Conservation (phyloP, 2,329 filamentous ascomycete genomes). For the Xenoacremonium recifei region DNA sequence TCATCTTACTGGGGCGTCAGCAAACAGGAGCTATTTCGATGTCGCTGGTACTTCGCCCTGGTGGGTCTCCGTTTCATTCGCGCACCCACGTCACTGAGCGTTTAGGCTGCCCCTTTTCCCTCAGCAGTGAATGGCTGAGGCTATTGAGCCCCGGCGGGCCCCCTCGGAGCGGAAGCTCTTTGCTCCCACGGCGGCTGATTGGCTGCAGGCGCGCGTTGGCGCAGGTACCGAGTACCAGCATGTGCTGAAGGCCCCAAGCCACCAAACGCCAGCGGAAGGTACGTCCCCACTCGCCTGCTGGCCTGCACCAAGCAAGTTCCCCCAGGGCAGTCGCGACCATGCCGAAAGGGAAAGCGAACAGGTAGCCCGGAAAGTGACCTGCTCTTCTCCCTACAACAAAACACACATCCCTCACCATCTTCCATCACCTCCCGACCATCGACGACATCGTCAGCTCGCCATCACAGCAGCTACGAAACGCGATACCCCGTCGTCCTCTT, state of each 20-base stretch:
- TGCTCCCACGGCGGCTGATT: constrained; percentile 14
- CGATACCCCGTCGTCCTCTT: constrained; percentile 17
- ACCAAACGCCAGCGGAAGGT: constrained; percentile 7
- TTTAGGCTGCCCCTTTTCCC: constrained; percentile 12
- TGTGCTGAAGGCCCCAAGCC: too few species aligned
- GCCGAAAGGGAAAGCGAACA: constrained; percentile 31
- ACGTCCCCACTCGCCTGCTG: constrained; percentile 4
- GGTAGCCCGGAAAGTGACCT: constrained; percentile 32
- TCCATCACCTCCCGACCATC: constrained; percentile 17
- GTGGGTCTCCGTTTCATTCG: too few species aligned
- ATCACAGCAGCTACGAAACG: constrained; percentile 24
- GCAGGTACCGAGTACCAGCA: constrained; percentile 5
- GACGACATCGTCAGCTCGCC: constrained; percentile 23
- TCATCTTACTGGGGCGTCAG: too few species aligned
- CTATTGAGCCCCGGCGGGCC: too few species aligned
- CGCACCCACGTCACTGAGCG: constrained; percentile 2
- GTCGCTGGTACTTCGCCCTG: too few species aligned
- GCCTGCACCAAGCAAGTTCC: too few species aligned
- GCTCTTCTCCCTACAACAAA: constrained; percentile 25
- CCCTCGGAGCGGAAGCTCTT: constrained; percentile 19
- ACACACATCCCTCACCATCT: constrained; percentile 17
- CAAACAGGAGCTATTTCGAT: too few species aligned
- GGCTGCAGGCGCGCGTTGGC: constrained; percentile 8
- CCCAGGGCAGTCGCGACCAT: background rate
- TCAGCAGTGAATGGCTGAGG: constrained; percentile 1